These are phyloP conservation scores for Apiospora arundinis DNA, from an alignment of 2,329 filamentous ascomycete species.

Conservation along the genomic window DNA sequence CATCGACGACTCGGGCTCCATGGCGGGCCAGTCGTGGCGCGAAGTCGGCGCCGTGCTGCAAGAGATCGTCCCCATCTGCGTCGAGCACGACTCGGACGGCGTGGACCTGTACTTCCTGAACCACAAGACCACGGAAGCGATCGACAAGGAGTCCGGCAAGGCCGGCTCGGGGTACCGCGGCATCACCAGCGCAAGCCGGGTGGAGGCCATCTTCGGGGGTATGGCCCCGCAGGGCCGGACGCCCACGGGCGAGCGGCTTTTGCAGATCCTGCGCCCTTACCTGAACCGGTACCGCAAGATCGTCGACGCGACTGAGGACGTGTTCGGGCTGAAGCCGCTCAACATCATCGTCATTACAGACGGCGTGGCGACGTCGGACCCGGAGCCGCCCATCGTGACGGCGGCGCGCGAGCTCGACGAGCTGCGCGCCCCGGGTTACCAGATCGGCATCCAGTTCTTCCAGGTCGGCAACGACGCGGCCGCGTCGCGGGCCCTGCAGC, in stretches of 20 bases:
- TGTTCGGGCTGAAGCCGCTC: slow-evolving; percentile 70
- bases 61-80: slow-evolving; percentile 80
- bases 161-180: slow-evolving; percentile 66
- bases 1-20: slow-evolving; percentile 91
- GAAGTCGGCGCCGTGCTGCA: slow-evolving; percentile 73
- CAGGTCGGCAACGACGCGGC: slow-evolving; percentile 78
- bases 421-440: slow-evolving; percentile 74
- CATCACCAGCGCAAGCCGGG: slow-evolving; percentile 61
- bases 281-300: slow-evolving; percentile 59
- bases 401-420: slow-evolving; percentile 74
- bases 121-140: slow-evolving; percentile 52
- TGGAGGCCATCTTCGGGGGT: slow-evolving; percentile 75
- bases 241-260: slow-evolving; percentile 75
- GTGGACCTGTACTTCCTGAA: slow-evolving; percentile 95
- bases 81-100: slow-evolving; percentile 78
- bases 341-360: slow-evolving; percentile 96
- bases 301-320: slow-evolving; percentile 39
- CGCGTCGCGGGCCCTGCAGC: slow-evolving; percentile 69
- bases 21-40: slow-evolving; percentile 78
- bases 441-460: slow-evolving; percentile 95
- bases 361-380: slow-evolving; percentile 80
- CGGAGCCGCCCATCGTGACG: slow-evolving; percentile 70
- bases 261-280: slow-evolving; percentile 77
- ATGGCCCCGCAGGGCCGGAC: slow-evolving; percentile 68
- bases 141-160: slow-evolving; percentile 42